Base-by-base conservation (phyloP, 73 alveolate species). In the Uronychia setigera region DNA sequence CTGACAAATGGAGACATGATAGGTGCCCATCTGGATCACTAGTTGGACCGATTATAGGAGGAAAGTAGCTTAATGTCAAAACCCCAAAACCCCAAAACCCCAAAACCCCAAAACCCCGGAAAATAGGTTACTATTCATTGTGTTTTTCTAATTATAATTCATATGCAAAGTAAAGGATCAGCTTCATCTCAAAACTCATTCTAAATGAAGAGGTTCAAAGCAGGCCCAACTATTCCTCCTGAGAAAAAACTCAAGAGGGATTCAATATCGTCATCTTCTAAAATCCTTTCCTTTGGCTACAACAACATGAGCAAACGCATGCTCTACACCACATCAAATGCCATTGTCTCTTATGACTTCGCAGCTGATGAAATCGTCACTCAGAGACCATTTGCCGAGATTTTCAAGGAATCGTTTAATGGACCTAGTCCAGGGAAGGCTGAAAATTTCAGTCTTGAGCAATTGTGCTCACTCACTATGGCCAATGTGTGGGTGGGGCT, bases 401-500 rank as follows among this genome's bases (percentile, higher is more conserved):
- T 82, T 13, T 60, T 82, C n/a, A 82, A 82, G 26, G 89, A 82
- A 26, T 46, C 89, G 5, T 46, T 46, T 46, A 19, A 11, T 5
- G 19, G 67, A 5, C 67, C 5, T 19, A 46, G 67, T 30, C 28
- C 32, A 25, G 81, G 83, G 26, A 82, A 82, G 60, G 29, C 83
- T 26, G 89, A 82, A 35, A 26, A 58, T 11, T 60, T 58, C 31
- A 25, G 32, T 13, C 60, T 84, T 5, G 91, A 84, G 26, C 30
- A 33, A 32, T 11, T 84, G 0, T 31, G 76, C 31, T 80, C 91
- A n/a, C 31, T 85, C 9, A 78, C 74, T 9, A 0, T 85, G 33
- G 33, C 33, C 32, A 78, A 78, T 46, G 34, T 60, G 35, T 85
- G 86, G 86, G 82, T 85, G 27, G 74, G 86, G 11, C 87, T 85